Percentiles rank a stretch among this genome's conserved stretches.
Conservation (phyloP, 2,329 filamentous ascomycete genomes). For the Cladosporium sp. region DNA sequence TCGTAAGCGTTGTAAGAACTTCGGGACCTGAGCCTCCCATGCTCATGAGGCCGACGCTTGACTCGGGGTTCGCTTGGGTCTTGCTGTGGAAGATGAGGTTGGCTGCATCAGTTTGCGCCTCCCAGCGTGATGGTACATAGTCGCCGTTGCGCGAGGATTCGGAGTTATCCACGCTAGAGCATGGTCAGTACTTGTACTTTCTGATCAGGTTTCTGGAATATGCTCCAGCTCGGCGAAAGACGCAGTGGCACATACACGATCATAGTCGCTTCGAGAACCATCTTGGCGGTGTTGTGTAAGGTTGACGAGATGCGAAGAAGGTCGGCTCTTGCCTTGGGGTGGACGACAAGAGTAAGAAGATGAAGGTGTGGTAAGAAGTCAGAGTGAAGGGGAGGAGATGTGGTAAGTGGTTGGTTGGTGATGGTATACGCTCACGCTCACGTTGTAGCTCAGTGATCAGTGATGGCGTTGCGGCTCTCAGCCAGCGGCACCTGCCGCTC, state of each 20-base stretch:
- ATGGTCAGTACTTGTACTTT: background rate
- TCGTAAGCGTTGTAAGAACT: constrained; percentile 92
- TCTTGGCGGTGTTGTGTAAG: constrained; percentile 11
- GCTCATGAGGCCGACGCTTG: constrained; percentile 95
- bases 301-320: background rate
- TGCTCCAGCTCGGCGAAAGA: background rate
- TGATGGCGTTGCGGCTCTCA: background rate
- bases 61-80: constrained; percentile 92
- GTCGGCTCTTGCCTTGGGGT: background rate
- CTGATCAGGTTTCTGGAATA: background rate
- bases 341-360: background rate
- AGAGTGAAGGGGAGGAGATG: background rate
- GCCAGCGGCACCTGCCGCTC: background rate
- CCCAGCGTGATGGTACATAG: constrained; percentile 83
- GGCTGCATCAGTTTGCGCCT: constrained; percentile 92
- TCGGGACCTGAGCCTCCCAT: constrained; percentile 98
- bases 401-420: background rate
- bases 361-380: background rate
- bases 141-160: constrained; percentile 98
- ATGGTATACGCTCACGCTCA: background rate
- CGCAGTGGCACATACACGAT: constrained; percentile 58
- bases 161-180: constrained; percentile 82
- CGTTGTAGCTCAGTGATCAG: background rate
- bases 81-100: constrained; percentile 95
- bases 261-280: constrained; percentile 95